Percentiles rank a stretch among this genome's conserved stretches.
phyloP scores from a whole-genome alignment of 495 filamentous ascomycete species.

The Hypoxylon crocopeplum region DNA sequence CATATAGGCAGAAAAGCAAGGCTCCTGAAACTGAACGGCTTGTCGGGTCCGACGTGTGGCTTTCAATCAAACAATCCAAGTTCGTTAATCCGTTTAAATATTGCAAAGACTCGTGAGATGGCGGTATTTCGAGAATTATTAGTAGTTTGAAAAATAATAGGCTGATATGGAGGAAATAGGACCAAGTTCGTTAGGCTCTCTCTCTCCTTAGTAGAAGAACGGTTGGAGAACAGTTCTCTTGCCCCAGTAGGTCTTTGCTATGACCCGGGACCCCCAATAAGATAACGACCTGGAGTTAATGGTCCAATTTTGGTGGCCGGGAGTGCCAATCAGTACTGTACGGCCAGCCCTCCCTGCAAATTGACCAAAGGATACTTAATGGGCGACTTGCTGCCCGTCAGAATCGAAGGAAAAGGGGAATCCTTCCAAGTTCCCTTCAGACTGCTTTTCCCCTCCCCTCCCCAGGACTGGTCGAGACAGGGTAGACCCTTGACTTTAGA shows the following conservation, averaged over 20 bases:
- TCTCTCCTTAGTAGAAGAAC: slow-evolving; percentile 15
- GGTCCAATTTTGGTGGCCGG: slow-evolving; percentile 29
- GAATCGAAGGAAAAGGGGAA: slow-evolving; percentile 23
- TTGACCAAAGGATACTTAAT: slow-evolving; percentile 15
- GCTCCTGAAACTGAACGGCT: slow-evolving; percentile 19
- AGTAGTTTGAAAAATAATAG: slow-evolving; percentile 1
- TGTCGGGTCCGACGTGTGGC: slow-evolving; percentile 7
- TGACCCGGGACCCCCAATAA: slow-evolving; percentile 24
- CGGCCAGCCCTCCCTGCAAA: slow-evolving; percentile 23
- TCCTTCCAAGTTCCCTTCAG: slow-evolving; percentile 22
- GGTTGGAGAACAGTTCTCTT: not conserved
- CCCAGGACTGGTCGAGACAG: slow-evolving; percentile 23
- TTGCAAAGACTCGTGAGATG: not conserved
- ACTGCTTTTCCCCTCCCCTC: slow-evolving; percentile 25
- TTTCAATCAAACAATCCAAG: slow-evolving; percentile 11
- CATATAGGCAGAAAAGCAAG: slow-evolving; percentile 19
- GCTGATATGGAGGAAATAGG: slow-evolving; percentile 1
- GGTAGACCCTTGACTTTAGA: slow-evolving; percentile 32
- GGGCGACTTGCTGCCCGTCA: slow-evolving; percentile 10
- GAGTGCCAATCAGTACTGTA: slow-evolving; percentile 20
- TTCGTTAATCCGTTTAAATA: slow-evolving; percentile 5
- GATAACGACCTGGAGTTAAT: slow-evolving; percentile 27
- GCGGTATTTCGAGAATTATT: not conserved
- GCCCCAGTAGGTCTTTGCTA: no score
- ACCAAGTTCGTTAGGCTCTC: slow-evolving; percentile 12